Percentiles rank a stretch among this genome's conserved stretches.
These are phyloP conservation scores for Penicillium roqueforti DNA, from an alignment of 495 filamentous ascomycete species.

Conservation along the genomic window DNA sequence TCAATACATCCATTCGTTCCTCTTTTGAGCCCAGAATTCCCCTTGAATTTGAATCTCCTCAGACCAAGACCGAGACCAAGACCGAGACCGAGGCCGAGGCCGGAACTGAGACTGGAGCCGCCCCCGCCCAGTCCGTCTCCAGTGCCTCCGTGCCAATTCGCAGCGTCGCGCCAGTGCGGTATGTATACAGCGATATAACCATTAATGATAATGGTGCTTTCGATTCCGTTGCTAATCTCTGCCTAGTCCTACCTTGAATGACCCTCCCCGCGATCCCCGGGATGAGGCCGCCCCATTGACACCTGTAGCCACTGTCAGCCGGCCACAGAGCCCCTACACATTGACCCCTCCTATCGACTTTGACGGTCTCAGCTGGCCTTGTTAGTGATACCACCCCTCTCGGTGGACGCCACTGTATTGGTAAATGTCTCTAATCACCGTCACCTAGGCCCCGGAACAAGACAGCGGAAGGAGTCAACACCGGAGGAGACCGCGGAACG, in stretches of 20 bases:
- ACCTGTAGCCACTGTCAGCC: conserved; percentile 47
- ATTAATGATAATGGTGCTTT: not conserved
- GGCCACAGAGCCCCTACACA: conserved; percentile 58
- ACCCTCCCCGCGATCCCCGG: conserved; percentile 67
- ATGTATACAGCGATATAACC: conserved; percentile 5
- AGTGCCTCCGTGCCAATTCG: conserved; percentile 14
- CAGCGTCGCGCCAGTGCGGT: conserved; percentile 29
- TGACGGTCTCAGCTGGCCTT: conserved; percentile 68
- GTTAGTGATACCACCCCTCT: conserved; percentile 41
- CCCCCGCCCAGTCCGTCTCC: conserved; percentile 22
- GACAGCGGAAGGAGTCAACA: conserved; percentile 73
- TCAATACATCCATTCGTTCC: conserved; percentile 50
- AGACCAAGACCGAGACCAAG: conserved; percentile 5
- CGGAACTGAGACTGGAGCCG: conserved; percentile 9
- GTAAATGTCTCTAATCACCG: not conserved
- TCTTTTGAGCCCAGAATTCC: conserved; percentile 45
- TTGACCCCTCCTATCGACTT: conserved; percentile 64
- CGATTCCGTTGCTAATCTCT: conserved; percentile 8
- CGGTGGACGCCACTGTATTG: no score
- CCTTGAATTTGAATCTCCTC: conserved; percentile 33
- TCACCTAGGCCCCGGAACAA: conserved; percentile 66
- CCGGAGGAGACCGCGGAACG: conserved; percentile 66
- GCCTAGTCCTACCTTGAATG: conserved; percentile 46
- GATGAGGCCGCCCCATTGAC: conserved; percentile 57
- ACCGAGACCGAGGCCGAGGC: conserved; percentile 1